Evolutionary conservation across 176 grass and related monocot genomes (phyloP).

Genomic region (Aegilops bicornis): DNA sequence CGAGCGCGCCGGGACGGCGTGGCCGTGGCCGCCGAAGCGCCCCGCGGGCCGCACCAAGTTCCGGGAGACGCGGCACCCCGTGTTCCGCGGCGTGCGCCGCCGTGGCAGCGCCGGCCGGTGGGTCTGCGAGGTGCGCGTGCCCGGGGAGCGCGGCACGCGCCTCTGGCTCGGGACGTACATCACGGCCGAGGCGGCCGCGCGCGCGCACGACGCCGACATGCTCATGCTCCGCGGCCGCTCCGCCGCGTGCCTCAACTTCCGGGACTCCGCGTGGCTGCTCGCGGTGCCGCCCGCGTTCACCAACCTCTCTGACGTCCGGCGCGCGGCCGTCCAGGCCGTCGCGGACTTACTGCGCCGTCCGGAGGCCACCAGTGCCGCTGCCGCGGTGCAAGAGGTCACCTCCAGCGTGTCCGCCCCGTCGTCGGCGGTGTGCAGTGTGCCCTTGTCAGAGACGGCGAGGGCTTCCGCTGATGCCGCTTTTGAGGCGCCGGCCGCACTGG

Average conservation of each 20-base stretch:
- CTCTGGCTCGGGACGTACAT: conserved; percentile 78
- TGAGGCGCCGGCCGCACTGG: background rate
- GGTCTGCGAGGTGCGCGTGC: conserved; percentile 46
- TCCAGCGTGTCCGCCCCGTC: background rate
- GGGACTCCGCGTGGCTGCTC: conserved; percentile 6
- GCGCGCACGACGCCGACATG: conserved; percentile 70
- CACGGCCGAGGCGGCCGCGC: conserved; percentile 64
- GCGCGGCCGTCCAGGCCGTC: conserved; percentile 1
- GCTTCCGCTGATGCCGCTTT: background rate
- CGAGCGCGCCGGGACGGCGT: background rate
- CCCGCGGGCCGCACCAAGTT: conserved; percentile 39
- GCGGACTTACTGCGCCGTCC: background rate
- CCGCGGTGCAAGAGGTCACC: background rate
- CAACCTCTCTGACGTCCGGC: background rate
- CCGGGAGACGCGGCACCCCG: conserved; percentile 36
- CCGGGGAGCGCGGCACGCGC: conserved; percentile 32
- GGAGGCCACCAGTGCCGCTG: background rate
- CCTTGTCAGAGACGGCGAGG: background rate
- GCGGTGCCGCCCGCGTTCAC: background rate
- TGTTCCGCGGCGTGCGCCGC: conserved; percentile 36
- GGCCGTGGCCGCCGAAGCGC: background rate
- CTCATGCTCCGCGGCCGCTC: conserved; percentile 44
- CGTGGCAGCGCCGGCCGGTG: conserved; percentile 20
- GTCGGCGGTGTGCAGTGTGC: background rate
- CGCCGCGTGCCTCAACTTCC: conserved; percentile 10